Conservation (phyloP, 805 yeast species). For the Saturnispora dispora region DNA sequence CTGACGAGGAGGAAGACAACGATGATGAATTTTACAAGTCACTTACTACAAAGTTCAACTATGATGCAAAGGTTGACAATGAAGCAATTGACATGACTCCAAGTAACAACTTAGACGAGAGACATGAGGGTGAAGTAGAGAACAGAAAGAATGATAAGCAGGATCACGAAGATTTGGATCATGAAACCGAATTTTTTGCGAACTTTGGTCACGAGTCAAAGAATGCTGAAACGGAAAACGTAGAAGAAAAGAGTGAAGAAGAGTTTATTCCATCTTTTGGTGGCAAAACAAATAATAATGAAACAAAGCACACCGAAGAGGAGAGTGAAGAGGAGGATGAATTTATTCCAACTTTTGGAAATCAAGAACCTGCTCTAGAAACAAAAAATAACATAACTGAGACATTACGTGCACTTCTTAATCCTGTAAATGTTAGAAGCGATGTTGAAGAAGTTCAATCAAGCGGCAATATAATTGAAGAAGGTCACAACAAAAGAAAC, state of each 20-base stretch:
- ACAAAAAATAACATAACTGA: constrained; percentile 44
- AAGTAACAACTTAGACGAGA: not conserved
- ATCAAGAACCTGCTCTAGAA: constrained; percentile 9
- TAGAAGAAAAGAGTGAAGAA: constrained; percentile 2
- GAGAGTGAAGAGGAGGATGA: constrained; percentile 3
- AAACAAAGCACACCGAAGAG: not conserved
- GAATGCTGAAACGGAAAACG: not conserved
- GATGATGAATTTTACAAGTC: constrained; percentile 19
- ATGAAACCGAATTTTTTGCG: constrained; percentile 44
- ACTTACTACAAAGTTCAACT: constrained; percentile 22
- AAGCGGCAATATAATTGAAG: constrained; percentile 10
- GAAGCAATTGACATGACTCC: constrained; percentile 12
- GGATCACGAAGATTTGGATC: constrained; percentile 16
- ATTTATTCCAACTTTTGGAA: constrained; percentile 40
- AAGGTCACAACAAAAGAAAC: constrained; percentile 32
- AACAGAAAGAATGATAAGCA: constrained; percentile 11
- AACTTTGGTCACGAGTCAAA: constrained; percentile 32
- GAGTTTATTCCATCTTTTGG: constrained; percentile 39
- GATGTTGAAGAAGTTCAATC: not conserved
- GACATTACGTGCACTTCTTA: constrained; percentile 50
- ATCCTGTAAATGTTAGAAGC: constrained; percentile 26
- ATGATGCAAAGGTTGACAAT: constrained; percentile 17
- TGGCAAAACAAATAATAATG: constrained; percentile 1
- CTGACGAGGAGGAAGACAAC: constrained; percentile 10
- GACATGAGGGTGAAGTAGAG: constrained; percentile 11